Evolutionary conservation across 2,329 filamentous ascomycete genomes (phyloP), one percentile per base, ranked within the genome.

Genomic region (Fusarium tjaetaba): DNA sequence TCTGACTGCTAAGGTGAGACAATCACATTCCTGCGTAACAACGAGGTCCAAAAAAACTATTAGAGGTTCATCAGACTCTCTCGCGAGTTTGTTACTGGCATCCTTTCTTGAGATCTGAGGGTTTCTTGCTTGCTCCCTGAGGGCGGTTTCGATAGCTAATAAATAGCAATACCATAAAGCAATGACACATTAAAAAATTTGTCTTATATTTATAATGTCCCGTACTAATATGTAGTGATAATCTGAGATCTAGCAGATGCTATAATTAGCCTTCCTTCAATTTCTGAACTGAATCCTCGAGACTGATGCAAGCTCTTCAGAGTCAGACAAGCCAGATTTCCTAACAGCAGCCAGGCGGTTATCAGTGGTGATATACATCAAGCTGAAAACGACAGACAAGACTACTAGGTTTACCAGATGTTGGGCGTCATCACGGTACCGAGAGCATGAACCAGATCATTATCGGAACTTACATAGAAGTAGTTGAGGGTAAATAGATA

Each of bases 401-500:
- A 76, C 74, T 70, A 69, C 68, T 84, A 82, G 81, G 82, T 80
- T 84, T 84, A 84, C 82, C 82, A 84, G 82, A 84, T 83, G 82
- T 76, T 70, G 69, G 72, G 73, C 79, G 74, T 84, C 82, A 83
- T 84, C 82, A 72, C 61, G 41, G 36, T 49, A 38, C 42, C 18
- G 39, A 56, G 39, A 62, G 42, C 41, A 58, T 61, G 30, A 45
- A 46, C n/a, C 62, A 48, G 46, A 63, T 24, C 22, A 49, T 51
- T 32, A 30, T 48, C 34, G 15, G 45, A 30, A 77, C 76, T 77
- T 76, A 77, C 75, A 49, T 45, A 30, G 18, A 4, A 48, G 11
- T 38, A 30, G 14, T 51, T 43, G 30, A 28, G 45, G 11, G 34
- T 30, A 20, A 11, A 57, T 16, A 45, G 7, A 51, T 53, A 30